Evolutionary conservation across 768 basidiomycete genomes (phyloP), one percentile per base, ranked within the genome.

Genomic region (Naganishia randhawae): DNA sequence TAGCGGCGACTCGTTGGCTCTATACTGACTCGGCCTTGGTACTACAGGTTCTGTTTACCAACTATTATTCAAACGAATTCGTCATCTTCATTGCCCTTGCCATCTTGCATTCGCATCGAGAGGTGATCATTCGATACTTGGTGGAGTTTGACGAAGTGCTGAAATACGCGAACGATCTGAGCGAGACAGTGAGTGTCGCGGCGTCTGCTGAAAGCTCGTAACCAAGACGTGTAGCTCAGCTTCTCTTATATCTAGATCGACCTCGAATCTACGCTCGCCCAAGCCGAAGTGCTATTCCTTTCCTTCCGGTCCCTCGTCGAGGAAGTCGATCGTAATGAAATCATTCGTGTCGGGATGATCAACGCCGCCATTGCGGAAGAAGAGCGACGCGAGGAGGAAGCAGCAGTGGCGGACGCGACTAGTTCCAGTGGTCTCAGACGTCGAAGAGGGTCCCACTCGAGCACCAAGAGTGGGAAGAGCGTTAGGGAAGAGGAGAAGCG

Each of bases 271-370:
- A 95, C 96, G 22, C 85, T 99, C 10, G 89, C 92, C 0, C 96
- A 98, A 81, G 96, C 95, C 11, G 96, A 99, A 80, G 93, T 98
- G 17, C 84, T 99, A 25, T 98, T 91, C 84, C 84, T 95, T 1
- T 92, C 92, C 0, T 97, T 96, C 82, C 83, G 87, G 14, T 88
- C 90, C 74, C 81, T 96, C 25, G 88, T 97, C 25, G 89, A 89
- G 11, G 92, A 95, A 77, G 86, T 95, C 73, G 92, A 96, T 77
- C 85, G 89, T 39, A 85, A 89, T 54, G 71, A 72, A 35, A n/a
- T 57, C 13, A 42, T 67, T n/a, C 66, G 66, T 4, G 37, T 41
- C 22, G 57, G 57, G 35, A 39, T 61, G 57, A 61, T 61, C 37
- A 61, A 61, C 27, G 57, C 57, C 6, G 57, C 57, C 22, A 61